These are phyloP conservation scores for Leucosporidium creatinivorum DNA, from an alignment of 768 basidiomycete species.

Conservation along the genomic window DNA sequence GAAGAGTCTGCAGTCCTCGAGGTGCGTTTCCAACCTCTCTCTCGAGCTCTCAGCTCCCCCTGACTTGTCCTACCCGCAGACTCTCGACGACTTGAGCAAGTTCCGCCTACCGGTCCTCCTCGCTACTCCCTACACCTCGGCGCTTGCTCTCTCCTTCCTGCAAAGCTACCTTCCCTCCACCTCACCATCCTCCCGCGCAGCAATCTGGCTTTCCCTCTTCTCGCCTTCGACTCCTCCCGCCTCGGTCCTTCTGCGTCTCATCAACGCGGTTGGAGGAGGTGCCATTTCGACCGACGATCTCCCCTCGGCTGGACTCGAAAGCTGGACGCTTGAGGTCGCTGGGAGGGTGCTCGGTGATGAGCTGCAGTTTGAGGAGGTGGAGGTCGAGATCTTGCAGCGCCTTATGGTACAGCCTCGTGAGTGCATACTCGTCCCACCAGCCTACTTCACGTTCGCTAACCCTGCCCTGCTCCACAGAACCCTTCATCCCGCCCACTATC, in stretches of 20 bases:
- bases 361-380: neutral
- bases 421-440: neutral
- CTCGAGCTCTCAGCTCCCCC: no score
- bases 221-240: neutral
- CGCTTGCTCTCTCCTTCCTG: slow-evolving; percentile 8
- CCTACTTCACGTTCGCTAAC: neutral
- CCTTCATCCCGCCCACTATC: slow-evolving; percentile 3
- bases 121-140: slow-evolving; percentile 8
- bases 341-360: neutral
- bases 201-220: slow-evolving; percentile 21
- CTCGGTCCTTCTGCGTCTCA: neutral
- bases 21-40: neutral
- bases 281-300: neutral
- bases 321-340: slow-evolving; percentile 11
- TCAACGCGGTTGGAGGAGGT: slow-evolving; percentile 4
- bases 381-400: slow-evolving; percentile 17
- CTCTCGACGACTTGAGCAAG: slow-evolving; percentile 17
- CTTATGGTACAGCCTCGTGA: slow-evolving; percentile 13
- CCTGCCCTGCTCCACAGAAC: neutral
- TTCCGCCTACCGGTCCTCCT: slow-evolving; percentile 4
- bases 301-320: neutral
- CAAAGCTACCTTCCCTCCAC: slow-evolving; percentile 5
- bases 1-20: neutral
- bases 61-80: neutral
- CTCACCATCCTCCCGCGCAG: neutral